Conservation (phyloP, 176 grass and related monocot genomes). For the Avena sativa region DNA sequence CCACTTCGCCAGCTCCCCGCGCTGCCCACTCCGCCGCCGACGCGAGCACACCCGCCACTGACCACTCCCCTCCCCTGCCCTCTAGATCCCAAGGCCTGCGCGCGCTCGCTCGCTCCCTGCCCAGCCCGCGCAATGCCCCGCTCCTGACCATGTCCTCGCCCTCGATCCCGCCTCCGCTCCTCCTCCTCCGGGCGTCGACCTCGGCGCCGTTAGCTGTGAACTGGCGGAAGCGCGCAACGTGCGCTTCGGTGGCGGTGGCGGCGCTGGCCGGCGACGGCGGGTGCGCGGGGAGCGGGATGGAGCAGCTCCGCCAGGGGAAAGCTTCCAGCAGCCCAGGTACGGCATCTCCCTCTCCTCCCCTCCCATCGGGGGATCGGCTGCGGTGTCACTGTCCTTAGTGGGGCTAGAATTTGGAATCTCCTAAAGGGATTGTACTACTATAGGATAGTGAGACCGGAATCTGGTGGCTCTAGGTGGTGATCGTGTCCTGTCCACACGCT, state of each 20-base stretch:
- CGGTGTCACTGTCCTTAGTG: not conserved
- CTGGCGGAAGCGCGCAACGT: constrained; percentile 1
- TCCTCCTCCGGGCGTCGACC: not conserved
- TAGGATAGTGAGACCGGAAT: not conserved
- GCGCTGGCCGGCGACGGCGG: constrained; percentile 31
- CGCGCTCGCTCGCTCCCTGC: not conserved
- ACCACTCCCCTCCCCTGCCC: not conserved
- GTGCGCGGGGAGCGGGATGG: constrained; percentile 41
- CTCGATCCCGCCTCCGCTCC: constrained; percentile 28
- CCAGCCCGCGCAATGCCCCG: constrained; percentile 35
- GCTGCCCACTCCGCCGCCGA: not conserved
- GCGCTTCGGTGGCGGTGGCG: not conserved
- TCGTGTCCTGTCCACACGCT: constrained; percentile 17
- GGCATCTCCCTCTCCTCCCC: not conserved
- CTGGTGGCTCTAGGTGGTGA: not conserved
- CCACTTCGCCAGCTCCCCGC: not conserved
- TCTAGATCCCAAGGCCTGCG: not conserved
- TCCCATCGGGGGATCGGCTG: not conserved
- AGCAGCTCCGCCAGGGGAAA: constrained; percentile 38
- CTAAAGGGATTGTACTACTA: not conserved
- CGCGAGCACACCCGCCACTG: not conserved
- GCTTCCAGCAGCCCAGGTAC: constrained; percentile 47
- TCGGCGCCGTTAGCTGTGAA: constrained; percentile 1
- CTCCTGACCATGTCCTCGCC: constrained; percentile 51
- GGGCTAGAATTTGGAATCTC: constrained; percentile 6